These are phyloP conservation scores for Fusarium falciforme DNA, from an alignment of 2,329 filamentous ascomycete genomes.

Conservation along the genomic window DNA sequence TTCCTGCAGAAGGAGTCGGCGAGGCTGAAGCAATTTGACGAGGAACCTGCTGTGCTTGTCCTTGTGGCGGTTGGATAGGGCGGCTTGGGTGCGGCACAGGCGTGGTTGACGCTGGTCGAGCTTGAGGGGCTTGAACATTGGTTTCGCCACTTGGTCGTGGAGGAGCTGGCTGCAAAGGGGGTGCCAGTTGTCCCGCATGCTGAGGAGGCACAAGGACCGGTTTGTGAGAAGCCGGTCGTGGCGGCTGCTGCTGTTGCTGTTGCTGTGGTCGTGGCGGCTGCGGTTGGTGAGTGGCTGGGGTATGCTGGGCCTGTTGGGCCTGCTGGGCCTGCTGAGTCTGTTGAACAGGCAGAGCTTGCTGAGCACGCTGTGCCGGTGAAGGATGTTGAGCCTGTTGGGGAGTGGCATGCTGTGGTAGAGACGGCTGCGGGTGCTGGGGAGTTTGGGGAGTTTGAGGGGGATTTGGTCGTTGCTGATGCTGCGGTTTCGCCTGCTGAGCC, in stretches of 20 bases:
- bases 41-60: constrained; percentile 40
- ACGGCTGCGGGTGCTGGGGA: constrained; percentile 26
- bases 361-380: constrained; percentile 33
- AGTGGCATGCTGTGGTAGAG: constrained; percentile 20
- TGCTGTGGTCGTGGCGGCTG: constrained; percentile 31
- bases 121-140: constrained; percentile 39
- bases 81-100: constrained; percentile 50
- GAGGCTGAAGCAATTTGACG: constrained; percentile 50
- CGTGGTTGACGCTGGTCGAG: constrained; percentile 48
- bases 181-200: constrained; percentile 48
- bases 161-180: constrained; percentile 51
- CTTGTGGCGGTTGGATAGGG: constrained; percentile 47
- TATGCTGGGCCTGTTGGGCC: constrained; percentile 24
- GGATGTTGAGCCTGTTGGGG: constrained; percentile 31
- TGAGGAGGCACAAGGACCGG: constrained; percentile 51
- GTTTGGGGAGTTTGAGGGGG: constrained; percentile 27
- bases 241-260: constrained; percentile 37
- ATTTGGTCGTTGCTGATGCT: constrained; percentile 33
- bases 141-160: constrained; percentile 40
- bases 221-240: constrained; percentile 42
- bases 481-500: constrained; percentile 31
- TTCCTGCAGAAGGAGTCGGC: constrained; percentile 40
- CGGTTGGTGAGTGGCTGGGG: constrained; percentile 31
- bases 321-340: constrained; percentile 33
- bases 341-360: constrained; percentile 18